phyloP scores from a whole-genome alignment of 768 basidiomycete species.

The Suillus lakei region DNA sequence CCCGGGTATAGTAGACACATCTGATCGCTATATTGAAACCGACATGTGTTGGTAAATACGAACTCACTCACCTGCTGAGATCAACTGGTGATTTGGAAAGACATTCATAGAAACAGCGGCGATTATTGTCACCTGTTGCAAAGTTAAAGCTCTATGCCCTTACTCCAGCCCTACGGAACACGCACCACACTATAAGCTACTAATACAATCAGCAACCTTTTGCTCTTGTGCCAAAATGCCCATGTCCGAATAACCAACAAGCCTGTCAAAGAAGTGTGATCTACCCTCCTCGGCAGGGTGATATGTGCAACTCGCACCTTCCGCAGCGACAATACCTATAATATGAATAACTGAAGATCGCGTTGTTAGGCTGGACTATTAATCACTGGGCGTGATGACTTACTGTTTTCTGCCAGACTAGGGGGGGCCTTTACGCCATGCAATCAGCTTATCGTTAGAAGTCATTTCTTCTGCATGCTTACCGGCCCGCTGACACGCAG shows the following conservation, averaged over 20 bases:
- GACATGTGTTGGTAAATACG: background rate
- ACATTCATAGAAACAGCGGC: slow-evolving; percentile 12
- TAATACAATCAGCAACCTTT: slow-evolving; percentile 17
- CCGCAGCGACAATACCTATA: slow-evolving; percentile 13
- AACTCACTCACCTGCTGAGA: slow-evolving; percentile 10
- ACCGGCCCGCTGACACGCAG: slow-evolving; percentile 9
- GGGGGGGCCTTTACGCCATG: slow-evolving; percentile 3
- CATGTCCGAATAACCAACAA: slow-evolving; percentile 24
- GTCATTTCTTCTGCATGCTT: too few relatives aligned
- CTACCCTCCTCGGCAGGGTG: background rate
- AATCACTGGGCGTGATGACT: background rate
- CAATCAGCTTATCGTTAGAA: slow-evolving; percentile 9
- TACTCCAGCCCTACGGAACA: background rate
- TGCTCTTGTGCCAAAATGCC: slow-evolving; percentile 24
- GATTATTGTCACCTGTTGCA: slow-evolving; percentile 11
- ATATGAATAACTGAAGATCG: slow-evolving; percentile 10
- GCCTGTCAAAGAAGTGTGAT: slow-evolving; percentile 9
- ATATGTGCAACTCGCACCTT: slow-evolving; percentile 3
- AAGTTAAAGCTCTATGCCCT: background rate
- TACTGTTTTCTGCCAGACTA: slow-evolving; percentile 15
- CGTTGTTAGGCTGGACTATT: background rate
- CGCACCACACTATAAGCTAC: slow-evolving; percentile 14
- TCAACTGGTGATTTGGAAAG: slow-evolving; percentile 9
- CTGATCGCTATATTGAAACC: background rate
- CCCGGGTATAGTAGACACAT: background rate